Conservation (phyloP, 2,329 filamentous ascomycete species). For the Rosellinia necatrix region DNA sequence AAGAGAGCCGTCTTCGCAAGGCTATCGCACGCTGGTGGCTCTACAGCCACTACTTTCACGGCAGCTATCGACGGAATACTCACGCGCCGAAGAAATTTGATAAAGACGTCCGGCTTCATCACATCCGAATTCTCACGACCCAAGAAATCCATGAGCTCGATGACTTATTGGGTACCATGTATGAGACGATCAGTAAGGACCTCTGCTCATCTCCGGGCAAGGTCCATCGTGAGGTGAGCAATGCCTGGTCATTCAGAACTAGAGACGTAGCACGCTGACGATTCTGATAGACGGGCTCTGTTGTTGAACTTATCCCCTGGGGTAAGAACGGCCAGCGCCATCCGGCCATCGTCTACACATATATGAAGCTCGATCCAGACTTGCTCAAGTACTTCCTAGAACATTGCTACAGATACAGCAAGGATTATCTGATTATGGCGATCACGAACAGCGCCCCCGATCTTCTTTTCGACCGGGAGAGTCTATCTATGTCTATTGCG, state of each 20-base stretch:
- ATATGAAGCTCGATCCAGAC: slow-evolving; percentile 54
- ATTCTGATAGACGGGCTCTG: slow-evolving; percentile 17
- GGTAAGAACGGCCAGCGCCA: slow-evolving; percentile 38
- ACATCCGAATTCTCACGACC: slow-evolving; percentile 36
- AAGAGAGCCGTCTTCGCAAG: slow-evolving; percentile 53
- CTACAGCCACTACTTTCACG: slow-evolving; percentile 58
- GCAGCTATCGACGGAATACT: slow-evolving; percentile 42
- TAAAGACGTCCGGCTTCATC: slow-evolving; percentile 35
- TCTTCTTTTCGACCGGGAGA: slow-evolving; percentile 48
- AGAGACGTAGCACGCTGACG: slow-evolving; percentile 19
- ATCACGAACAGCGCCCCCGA: slow-evolving; percentile 47
- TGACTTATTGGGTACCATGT: slow-evolving; percentile 32
- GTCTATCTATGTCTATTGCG: slow-evolving; percentile 33
- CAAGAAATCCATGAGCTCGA: slow-evolving; percentile 38
- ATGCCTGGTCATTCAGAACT: neutral
- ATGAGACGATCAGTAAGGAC: slow-evolving; percentile 36
- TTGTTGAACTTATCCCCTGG: slow-evolving; percentile 37
- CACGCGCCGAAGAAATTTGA: slow-evolving; percentile 30
- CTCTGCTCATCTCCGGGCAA: slow-evolving; percentile 38
- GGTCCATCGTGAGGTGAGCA: slow-evolving; percentile 32
- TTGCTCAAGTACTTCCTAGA: slow-evolving; percentile 56
- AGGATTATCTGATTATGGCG: slow-evolving; percentile 49
- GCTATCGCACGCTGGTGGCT: slow-evolving; percentile 61
- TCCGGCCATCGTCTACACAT: slow-evolving; percentile 42
- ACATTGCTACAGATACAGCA: slow-evolving; percentile 52